Percentiles rank a stretch among this genome's conserved stretches.
These are phyloP conservation scores for Eimeria acervulina DNA, from an alignment of 169 alveolate species.

Conservation along the genomic window DNA sequence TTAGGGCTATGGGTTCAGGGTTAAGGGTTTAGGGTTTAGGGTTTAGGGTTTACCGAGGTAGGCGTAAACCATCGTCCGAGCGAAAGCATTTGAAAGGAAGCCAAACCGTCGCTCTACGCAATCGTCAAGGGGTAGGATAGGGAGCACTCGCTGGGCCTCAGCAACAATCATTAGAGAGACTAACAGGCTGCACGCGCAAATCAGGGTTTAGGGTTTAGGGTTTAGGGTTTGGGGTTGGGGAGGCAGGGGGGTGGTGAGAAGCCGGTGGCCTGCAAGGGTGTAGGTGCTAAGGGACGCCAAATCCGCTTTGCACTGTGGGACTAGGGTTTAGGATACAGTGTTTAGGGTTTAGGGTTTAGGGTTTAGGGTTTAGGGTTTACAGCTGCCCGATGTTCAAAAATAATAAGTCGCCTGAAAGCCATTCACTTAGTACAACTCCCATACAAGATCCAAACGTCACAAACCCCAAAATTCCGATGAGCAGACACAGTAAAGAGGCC, in stretches of 20 bases:
- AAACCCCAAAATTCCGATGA: neutral
- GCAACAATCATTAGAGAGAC: neutral
- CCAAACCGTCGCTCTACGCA: neutral
- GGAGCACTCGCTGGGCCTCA: neutral
- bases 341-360: constrained; percentile 4
- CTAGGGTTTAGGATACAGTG: neutral
- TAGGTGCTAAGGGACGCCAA: too few species aligned
- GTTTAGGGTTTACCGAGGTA: neutral
- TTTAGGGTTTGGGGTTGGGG: too few species aligned
- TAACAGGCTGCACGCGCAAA: neutral
- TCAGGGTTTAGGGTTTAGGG: too few species aligned
- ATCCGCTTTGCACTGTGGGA: too few species aligned
- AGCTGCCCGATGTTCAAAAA: neutral
- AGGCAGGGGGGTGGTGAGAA: too few species aligned
- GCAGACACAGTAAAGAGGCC: neutral
- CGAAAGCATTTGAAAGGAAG: neutral
- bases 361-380: constrained; percentile 33
- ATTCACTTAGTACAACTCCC: neutral
- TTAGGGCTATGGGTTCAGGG: too few species aligned
- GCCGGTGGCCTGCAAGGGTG: too few species aligned
- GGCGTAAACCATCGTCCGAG: neutral
- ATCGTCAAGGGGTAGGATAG: neutral
- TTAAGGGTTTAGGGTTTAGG: neutral
- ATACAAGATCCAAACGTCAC: neutral
- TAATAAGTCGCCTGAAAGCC: neutral